These are phyloP conservation scores for Novymonas esmeraldas DNA, from an alignment of 208 protist species.

Conservation along the genomic window DNA sequence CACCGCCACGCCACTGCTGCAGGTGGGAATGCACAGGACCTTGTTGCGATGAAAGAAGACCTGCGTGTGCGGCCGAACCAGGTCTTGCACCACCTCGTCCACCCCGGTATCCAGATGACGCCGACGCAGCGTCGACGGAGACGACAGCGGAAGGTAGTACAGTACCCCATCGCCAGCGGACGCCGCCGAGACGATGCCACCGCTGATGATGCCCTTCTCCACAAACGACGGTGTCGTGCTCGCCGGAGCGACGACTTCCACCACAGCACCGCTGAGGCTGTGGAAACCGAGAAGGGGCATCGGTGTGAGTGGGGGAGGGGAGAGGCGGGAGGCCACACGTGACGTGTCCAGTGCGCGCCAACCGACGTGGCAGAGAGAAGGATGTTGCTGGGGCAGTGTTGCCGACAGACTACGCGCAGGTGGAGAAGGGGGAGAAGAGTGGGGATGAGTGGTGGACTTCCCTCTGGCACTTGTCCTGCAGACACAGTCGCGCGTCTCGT, in stretches of 20 bases:
- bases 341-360: too few relatives aligned
- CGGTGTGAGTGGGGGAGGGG: background rate
- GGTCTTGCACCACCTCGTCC: slow-evolving; percentile 16
- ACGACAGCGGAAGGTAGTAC: slow-evolving; percentile 48
- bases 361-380: background rate
- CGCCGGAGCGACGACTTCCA: slow-evolving; percentile 13
- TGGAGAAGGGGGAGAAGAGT: too few relatives aligned
- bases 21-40: slow-evolving; percentile 45
- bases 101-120: slow-evolving; percentile 10
- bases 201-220: slow-evolving; percentile 14
- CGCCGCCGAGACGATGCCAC: slow-evolving; percentile 23
- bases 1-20: slow-evolving; percentile 30
- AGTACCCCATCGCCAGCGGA: slow-evolving; percentile 39
- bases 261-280: slow-evolving; percentile 17
- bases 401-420: too few relatives aligned
- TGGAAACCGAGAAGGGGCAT: slow-evolving; percentile 33
- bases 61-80: slow-evolving; percentile 29
- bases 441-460: too few relatives aligned
- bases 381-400: too few relatives aligned
- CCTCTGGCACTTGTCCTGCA: too few relatives aligned
- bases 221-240: background rate
- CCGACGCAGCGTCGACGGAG: slow-evolving; percentile 29
- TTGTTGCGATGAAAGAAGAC: slow-evolving; percentile 66
- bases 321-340: too few relatives aligned
- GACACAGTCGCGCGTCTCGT: too few relatives aligned